These are phyloP conservation scores for Hymenoscyphus repandus DNA, from an alignment of 2,329 filamentous ascomycete species.

Conservation along the genomic window DNA sequence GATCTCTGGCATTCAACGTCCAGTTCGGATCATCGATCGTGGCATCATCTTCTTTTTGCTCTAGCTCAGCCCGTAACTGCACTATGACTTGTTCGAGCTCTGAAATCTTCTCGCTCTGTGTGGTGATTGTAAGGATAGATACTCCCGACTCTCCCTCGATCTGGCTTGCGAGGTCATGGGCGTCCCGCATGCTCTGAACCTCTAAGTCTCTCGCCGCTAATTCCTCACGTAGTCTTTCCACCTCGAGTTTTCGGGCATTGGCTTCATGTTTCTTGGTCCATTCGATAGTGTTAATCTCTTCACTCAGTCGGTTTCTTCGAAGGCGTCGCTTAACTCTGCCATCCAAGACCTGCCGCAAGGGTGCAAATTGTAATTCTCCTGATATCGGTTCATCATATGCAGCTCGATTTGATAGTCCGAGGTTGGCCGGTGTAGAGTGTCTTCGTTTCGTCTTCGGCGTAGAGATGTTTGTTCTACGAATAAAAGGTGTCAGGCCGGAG, in stretches of 20 bases:
- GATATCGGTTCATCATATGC: constrained; percentile 27
- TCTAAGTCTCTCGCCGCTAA: constrained; percentile 33
- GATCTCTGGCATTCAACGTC: constrained; percentile 45
- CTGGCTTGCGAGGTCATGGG: constrained; percentile 27
- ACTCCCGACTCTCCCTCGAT: constrained; percentile 24
- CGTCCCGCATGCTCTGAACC: constrained; percentile 27
- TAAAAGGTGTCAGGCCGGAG: constrained; percentile 55
- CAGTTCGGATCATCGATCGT: constrained; percentile 36
- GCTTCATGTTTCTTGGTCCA: constrained; percentile 40
- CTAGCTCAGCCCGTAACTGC: constrained; percentile 24
- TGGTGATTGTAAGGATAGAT: constrained; percentile 10
- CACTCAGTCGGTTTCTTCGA: constrained; percentile 50
- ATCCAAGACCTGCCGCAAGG: constrained; percentile 50
- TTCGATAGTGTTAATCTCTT: constrained; percentile 51
- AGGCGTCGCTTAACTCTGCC: constrained; percentile 53
- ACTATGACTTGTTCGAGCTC: constrained; percentile 27
- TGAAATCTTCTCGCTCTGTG: constrained; percentile 19
- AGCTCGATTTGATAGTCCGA: constrained; percentile 16
- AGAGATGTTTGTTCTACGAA: constrained; percentile 45
- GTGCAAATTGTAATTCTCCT: constrained; percentile 41
- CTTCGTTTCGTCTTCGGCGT: constrained; percentile 38
- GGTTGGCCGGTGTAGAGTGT: constrained; percentile 38
- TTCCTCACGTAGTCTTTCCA: constrained; percentile 44
- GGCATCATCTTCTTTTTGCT: constrained; percentile 14
- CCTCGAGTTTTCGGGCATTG: constrained; percentile 39